Conservation (phyloP, 768 basidiomycete genomes). For the Pisolithus microcarpus region DNA sequence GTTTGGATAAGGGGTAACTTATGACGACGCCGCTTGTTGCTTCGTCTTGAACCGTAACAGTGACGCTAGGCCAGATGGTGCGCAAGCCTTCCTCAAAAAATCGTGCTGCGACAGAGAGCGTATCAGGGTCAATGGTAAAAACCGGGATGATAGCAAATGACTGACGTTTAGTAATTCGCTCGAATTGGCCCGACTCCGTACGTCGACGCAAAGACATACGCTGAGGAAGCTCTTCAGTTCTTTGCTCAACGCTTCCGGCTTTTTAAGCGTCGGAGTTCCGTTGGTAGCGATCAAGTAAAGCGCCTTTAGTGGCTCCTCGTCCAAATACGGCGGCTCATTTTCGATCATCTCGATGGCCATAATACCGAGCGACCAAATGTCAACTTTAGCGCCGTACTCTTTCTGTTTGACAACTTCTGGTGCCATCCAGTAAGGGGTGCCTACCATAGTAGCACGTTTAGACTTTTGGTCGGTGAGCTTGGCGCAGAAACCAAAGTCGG, state of each 20-base stretch:
- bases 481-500: conserved; percentile 95
- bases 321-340: conserved; percentile 92
- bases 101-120: conserved; percentile 61
- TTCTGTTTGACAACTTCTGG: conserved; percentile 98
- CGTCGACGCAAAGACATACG: conserved; percentile 97
- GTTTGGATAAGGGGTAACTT: neutral
- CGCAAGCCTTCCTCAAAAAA: conserved; percentile 86
- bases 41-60: conserved; percentile 76
- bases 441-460: conserved; percentile 95
- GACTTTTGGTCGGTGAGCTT: conserved; percentile 95
- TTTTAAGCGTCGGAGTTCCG: conserved; percentile 96
- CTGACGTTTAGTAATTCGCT: conserved; percentile 77
- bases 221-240: conserved; percentile 96
- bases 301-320: conserved; percentile 92
- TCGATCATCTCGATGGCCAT: conserved; percentile 99
- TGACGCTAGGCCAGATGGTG: conserved; percentile 74
- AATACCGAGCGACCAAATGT: conserved; percentile 95
- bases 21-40: conserved; percentile 38
- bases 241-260: conserved; percentile 82
- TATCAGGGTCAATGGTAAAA: conserved; percentile 3
- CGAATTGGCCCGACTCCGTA: conserved; percentile 85
- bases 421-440: conserved; percentile 98
- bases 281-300: conserved; percentile 96
- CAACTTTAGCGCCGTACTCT: conserved; percentile 94
- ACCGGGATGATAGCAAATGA: conserved; percentile 7